Conservation (phyloP, 345 rosid genomes). For the Cardamine resedifolia region DNA sequence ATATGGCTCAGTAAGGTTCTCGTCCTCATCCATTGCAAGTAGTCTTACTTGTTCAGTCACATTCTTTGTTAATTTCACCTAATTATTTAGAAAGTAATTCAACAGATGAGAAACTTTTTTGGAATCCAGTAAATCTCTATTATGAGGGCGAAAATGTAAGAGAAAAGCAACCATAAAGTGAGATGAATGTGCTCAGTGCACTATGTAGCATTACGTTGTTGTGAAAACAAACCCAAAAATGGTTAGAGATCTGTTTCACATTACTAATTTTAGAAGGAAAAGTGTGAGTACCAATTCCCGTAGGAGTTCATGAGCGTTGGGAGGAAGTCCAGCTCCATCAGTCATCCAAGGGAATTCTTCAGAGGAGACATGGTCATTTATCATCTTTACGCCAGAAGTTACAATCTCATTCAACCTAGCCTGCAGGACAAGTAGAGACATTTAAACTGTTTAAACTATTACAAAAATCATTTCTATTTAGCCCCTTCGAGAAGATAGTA, state of each 20-base stretch:
- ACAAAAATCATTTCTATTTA: not conserved
- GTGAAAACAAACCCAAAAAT: constrained; percentile 2
- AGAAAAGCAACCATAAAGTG: no score
- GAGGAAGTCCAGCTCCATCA: constrained; percentile 97
- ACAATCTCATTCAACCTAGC: constrained; percentile 91
- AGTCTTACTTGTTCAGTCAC: constrained; percentile 92
- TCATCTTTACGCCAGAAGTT: constrained; percentile 52
- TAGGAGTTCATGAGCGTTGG: constrained; percentile 82
- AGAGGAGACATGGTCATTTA: constrained; percentile 44
- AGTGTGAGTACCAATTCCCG: constrained; percentile 61
- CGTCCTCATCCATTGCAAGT: constrained; percentile 95
- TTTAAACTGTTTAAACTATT: not conserved
- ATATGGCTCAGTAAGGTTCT: constrained; percentile 78
- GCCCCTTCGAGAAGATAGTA: not conserved
- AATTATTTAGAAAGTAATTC: constrained; percentile 27
- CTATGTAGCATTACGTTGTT: not conserved
- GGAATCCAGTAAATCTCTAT: no score
- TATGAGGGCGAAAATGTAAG: no score
- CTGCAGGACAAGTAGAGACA: constrained; percentile 41
- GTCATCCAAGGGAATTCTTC: constrained; percentile 89
- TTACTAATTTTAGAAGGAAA: constrained; percentile 1
- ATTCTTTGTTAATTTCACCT: constrained; percentile 86
- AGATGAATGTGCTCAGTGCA: not conserved
- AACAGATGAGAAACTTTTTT: not conserved
- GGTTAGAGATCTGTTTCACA: not conserved